These are phyloP conservation scores for Sequoiadendron giganteum DNA, from an alignment of 75 land plant genomes.

Conservation along the genomic window DNA sequence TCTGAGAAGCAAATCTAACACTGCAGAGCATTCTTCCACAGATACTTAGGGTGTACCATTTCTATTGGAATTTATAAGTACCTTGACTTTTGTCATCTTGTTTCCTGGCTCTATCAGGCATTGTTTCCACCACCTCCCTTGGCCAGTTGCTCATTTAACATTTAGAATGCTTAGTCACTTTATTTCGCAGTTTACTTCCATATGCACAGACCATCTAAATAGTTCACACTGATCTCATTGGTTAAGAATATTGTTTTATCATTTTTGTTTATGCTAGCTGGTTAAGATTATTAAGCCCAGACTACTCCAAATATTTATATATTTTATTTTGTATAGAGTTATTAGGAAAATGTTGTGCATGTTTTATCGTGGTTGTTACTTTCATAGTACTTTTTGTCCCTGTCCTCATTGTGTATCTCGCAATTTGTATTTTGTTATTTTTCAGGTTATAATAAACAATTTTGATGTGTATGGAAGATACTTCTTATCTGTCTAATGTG, in stretches of 20 bases:
- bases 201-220: neutral
- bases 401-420: neutral
- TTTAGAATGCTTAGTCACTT: neutral
- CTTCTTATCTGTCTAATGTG: neutral
- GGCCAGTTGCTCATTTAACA: neutral
- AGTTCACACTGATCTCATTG: neutral
- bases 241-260: neutral
- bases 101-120: neutral
- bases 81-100: neutral
- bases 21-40: neutral
- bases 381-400: neutral
- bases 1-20: neutral
- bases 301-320: neutral
- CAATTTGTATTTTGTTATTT: neutral
- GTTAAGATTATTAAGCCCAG: neutral
- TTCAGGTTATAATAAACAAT: neutral
- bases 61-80: neutral
- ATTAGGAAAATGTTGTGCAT: neutral
- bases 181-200: neutral
- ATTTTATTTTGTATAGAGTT: neutral
- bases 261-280: neutral
- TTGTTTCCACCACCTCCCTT: neutral
- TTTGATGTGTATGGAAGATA: neutral
- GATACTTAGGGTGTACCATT: neutral
- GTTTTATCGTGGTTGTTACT: neutral